These are phyloP conservation scores for Aspergillus homomorphus DNA, from an alignment of 495 filamentous ascomycete species.

Conservation along the genomic window DNA sequence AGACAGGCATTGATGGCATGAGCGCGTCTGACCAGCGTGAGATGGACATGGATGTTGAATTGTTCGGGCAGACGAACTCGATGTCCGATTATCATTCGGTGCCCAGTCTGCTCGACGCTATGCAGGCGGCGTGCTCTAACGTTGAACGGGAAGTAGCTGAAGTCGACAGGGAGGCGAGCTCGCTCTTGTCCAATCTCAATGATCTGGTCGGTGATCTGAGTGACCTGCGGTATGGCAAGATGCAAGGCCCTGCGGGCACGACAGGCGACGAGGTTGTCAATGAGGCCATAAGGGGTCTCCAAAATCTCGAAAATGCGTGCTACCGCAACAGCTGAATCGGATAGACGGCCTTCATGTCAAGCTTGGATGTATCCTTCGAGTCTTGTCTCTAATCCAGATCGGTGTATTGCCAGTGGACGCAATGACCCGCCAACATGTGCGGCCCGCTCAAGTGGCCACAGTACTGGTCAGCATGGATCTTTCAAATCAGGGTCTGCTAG, in stretches of 20 bases:
- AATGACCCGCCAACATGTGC: background rate
- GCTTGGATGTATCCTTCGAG: background rate
- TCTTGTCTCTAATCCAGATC: background rate
- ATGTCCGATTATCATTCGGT: conserved; percentile 54
- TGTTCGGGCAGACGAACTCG: conserved; percentile 58
- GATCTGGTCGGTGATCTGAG: conserved; percentile 68
- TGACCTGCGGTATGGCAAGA: conserved; percentile 77
- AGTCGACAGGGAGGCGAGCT: conserved; percentile 61
- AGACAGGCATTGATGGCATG: conserved; percentile 52
- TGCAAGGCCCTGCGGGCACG: conserved; percentile 56
- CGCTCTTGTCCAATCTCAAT: conserved; percentile 57
- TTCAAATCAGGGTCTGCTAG: background rate
- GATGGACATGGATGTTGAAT: conserved; percentile 67
- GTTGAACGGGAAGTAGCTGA: conserved; percentile 63
- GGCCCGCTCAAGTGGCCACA: background rate
- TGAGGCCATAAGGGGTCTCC: conserved; percentile 51
- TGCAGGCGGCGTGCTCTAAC: conserved; percentile 62
- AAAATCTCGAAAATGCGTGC: conserved; percentile 62
- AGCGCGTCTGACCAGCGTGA: conserved; percentile 60
- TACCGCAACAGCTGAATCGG: conserved; percentile 27
- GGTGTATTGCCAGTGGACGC: background rate
- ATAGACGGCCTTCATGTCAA: background rate
- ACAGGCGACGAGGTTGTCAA: conserved; percentile 56
- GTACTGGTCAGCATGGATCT: background rate
- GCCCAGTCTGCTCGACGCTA: conserved; percentile 59